Evolutionary conservation across 2,329 filamentous ascomycete genomes (phyloP).

Genomic region (Penicillium sp.): DNA sequence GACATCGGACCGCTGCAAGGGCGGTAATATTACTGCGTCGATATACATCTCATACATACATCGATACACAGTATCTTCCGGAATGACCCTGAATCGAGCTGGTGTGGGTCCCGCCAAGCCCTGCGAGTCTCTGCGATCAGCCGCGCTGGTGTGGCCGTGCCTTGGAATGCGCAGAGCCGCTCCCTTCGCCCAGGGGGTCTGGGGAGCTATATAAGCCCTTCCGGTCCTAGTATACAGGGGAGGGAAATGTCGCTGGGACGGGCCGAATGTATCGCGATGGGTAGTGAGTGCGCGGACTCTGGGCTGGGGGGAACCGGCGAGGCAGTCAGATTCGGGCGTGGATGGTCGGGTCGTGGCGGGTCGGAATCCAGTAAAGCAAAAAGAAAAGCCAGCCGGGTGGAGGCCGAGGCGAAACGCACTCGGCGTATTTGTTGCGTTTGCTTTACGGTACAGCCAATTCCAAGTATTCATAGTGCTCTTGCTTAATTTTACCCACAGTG

Average conservation of each 20-base stretch:
- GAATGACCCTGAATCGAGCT: slow-evolving; percentile 21
- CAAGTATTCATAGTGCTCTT: not conserved
- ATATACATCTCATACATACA: slow-evolving; percentile 4
- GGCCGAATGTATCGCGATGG: not conserved
- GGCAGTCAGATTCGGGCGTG: slow-evolving; percentile 7
- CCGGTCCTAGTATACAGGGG: slow-evolving; percentile 3
- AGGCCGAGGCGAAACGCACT: slow-evolving; percentile 21
- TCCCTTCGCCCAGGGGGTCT: slow-evolving; percentile 1
- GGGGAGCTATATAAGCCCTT: slow-evolving; percentile 6
- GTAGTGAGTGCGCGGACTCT: slow-evolving; percentile 6
- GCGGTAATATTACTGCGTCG: no score
- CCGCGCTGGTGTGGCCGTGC: slow-evolving; percentile 19
- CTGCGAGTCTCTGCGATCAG: slow-evolving; percentile 20
- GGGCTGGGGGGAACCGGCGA: slow-evolving; percentile 18
- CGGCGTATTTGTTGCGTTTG: slow-evolving; percentile 6
- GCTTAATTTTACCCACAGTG: slow-evolving; percentile 1
- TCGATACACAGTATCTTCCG: slow-evolving; percentile 5
- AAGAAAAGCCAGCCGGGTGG: slow-evolving; percentile 11
- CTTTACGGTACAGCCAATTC: not conserved
- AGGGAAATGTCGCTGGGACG: not conserved
- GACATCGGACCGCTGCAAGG: no score
- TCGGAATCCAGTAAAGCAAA: slow-evolving; percentile 17
- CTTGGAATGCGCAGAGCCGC: slow-evolving; percentile 19
- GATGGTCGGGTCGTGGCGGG: slow-evolving; percentile 23
- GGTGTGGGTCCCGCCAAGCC: slow-evolving; percentile 28